Conservation (phyloP, 1,139 yeast genomes). For the Sugiyamaella grinbergsii region DNA sequence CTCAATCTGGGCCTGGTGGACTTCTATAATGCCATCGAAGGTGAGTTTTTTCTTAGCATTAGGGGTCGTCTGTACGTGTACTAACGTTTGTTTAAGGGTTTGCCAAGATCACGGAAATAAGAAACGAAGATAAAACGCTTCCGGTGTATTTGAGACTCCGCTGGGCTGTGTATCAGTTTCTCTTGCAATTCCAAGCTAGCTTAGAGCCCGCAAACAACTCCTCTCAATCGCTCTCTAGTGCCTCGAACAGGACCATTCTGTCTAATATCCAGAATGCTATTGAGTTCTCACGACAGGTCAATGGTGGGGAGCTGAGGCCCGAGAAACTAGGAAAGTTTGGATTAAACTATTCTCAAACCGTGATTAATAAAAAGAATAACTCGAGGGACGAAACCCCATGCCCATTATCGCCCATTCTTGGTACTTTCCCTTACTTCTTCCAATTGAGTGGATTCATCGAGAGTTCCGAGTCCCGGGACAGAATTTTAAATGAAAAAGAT, state of each 20-base stretch:
- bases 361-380: neutral
- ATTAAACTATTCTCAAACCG: neutral
- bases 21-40: neutral
- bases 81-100: slow-evolving; percentile 3
- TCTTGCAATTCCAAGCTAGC: neutral
- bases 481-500: neutral
- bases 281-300: neutral
- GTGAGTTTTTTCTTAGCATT: slow-evolving; percentile 1
- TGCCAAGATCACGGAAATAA: neutral
- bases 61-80: neutral
- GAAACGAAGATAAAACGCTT: neutral
- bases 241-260: neutral
- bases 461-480: neutral
- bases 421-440: neutral
- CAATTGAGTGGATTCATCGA: neutral
- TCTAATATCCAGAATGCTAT: neutral
- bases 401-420: neutral
- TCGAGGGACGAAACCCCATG: neutral
- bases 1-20: neutral
- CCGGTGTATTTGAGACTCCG: neutral
- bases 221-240: neutral
- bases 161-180: neutral
- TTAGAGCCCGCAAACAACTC: too few species aligned
- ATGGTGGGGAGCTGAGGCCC: neutral
- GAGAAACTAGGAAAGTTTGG: neutral